Conservation (phyloP, 345 rosid species). For the Citrus sinensis region DNA sequence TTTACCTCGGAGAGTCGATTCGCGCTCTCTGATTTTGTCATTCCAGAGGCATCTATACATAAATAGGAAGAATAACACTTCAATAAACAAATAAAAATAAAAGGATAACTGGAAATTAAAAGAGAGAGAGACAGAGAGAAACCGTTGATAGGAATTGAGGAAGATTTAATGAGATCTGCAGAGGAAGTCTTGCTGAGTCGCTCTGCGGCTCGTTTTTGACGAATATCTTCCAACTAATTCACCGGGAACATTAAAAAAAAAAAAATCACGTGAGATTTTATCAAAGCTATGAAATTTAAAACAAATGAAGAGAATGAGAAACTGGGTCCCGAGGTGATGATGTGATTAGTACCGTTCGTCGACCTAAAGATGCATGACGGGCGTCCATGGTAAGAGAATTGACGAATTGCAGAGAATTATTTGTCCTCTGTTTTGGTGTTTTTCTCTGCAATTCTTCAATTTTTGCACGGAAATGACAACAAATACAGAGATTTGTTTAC, state of each 20-base stretch:
- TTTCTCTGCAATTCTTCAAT: conserved; percentile 7
- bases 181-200: conserved; percentile 72
- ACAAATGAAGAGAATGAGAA: not conserved
- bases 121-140: not conserved
- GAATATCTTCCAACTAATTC: conserved; percentile 84
- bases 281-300: not conserved
- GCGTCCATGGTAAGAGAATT: conserved; percentile 43
- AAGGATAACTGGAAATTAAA: not conserved
- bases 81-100: not conserved
- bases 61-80: conserved; percentile 1
- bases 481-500: too few species aligned
- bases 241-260: not conserved
- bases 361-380: conserved; percentile 87
- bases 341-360: conserved; percentile 68
- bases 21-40: conserved; percentile 77
- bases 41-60: conserved; percentile 48
- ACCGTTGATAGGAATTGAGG: conserved; percentile 49
- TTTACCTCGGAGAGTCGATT: conserved; percentile 79
- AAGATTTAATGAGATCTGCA: conserved; percentile 65
- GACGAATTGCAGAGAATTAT: conserved; percentile 11
- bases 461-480: not conserved
- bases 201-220: conserved; percentile 91
- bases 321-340: not conserved
- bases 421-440: not conserved
- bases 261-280: not conserved